These are phyloP conservation scores for Capsella rubella DNA, from an alignment of 441 rosid species.

Conservation along the genomic window DNA sequence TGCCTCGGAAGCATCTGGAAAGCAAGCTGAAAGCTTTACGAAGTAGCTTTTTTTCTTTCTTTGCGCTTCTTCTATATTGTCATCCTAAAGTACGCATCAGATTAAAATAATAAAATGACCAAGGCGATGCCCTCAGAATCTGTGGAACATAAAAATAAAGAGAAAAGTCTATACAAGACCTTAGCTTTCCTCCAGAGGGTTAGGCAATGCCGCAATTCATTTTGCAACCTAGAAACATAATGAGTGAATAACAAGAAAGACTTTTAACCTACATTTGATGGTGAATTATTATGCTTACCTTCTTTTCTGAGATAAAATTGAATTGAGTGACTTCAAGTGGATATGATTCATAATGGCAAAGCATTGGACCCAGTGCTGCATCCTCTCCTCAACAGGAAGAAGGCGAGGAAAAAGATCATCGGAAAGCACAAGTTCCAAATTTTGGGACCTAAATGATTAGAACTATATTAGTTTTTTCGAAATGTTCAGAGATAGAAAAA, in stretches of 20 bases:
- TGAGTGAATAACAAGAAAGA: conserved; percentile 34
- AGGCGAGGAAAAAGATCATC: conserved; percentile 75
- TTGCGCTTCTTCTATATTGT: conserved; percentile 59
- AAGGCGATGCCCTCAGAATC: conserved; percentile 24
- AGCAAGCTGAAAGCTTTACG: conserved; percentile 76
- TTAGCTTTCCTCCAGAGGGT: conserved; percentile 64
- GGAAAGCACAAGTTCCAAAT: conserved; percentile 77
- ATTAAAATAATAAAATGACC: conserved; percentile 33
- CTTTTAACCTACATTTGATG: conserved; percentile 36
- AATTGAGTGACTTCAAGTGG: conserved; percentile 75
- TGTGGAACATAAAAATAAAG: conserved; percentile 20
- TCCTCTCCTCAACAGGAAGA: conserved; percentile 75
- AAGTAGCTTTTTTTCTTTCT: conserved; percentile 55
- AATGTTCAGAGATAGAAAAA: neutral
- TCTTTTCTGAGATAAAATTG: conserved; percentile 74
- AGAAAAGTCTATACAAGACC: conserved; percentile 50
- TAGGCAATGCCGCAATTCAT: conserved; percentile 75
- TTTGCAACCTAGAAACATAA: conserved; percentile 71
- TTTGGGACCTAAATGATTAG: conserved; percentile 63
- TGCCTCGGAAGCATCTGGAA: conserved; percentile 81
- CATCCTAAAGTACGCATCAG: conserved; percentile 58
- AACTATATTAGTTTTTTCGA: conserved; percentile 35
- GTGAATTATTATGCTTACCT: conserved; percentile 56
- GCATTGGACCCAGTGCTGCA: conserved; percentile 82
- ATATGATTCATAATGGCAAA: conserved; percentile 75